Evolutionary conservation across 2,329 filamentous ascomycete genomes (phyloP).

Genomic region (Beauveria asiatica): DNA sequence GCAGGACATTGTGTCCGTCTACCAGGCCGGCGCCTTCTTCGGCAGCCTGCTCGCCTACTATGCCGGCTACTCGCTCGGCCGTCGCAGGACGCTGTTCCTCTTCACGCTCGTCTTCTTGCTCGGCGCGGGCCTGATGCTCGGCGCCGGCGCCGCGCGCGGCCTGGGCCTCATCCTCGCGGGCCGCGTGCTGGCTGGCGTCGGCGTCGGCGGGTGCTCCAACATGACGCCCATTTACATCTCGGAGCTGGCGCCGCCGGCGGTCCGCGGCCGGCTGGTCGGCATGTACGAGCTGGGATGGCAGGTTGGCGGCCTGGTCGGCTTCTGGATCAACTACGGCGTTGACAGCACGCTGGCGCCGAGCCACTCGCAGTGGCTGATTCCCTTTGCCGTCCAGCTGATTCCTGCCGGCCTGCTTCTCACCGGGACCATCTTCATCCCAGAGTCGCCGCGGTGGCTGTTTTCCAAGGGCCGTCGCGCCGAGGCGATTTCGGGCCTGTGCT

Average conservation of each 20-base stretch:
- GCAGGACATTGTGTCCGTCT: conserved; percentile 71
- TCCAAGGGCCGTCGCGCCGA: conserved; percentile 51
- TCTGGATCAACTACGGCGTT: conserved; percentile 60
- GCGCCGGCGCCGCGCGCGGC: conserved; percentile 50
- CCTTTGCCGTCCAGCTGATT: conserved; percentile 59
- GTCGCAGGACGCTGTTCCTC: conserved; percentile 53
- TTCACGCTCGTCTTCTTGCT: conserved; percentile 58
- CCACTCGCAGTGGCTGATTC: conserved; percentile 53
- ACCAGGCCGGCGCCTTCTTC: conserved; percentile 79
- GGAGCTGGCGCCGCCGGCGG: conserved; percentile 51
- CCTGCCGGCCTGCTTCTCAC: conserved; percentile 54
- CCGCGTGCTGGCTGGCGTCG: conserved; percentile 54
- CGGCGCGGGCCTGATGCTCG: conserved; percentile 66
- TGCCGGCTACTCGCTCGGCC: conserved; percentile 58
- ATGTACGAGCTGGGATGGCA: conserved; percentile 61
- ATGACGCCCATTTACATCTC: conserved; percentile 56
- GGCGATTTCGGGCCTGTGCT: conserved; percentile 50
- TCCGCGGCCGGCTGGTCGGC: conserved; percentile 56
- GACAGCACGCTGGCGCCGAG: conserved; percentile 38
- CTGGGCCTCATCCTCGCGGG: conserved; percentile 57
- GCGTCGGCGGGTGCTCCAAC: conserved; percentile 54
- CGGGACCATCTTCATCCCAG: conserved; percentile 51
- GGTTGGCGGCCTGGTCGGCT: conserved; percentile 53
- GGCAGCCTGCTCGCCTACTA: conserved; percentile 63
- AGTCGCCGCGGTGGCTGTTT: conserved; percentile 64